Evolutionary conservation across 2,329 filamentous ascomycete genomes (phyloP).

Genomic region (Paraphoma chrysanthemicola): DNA sequence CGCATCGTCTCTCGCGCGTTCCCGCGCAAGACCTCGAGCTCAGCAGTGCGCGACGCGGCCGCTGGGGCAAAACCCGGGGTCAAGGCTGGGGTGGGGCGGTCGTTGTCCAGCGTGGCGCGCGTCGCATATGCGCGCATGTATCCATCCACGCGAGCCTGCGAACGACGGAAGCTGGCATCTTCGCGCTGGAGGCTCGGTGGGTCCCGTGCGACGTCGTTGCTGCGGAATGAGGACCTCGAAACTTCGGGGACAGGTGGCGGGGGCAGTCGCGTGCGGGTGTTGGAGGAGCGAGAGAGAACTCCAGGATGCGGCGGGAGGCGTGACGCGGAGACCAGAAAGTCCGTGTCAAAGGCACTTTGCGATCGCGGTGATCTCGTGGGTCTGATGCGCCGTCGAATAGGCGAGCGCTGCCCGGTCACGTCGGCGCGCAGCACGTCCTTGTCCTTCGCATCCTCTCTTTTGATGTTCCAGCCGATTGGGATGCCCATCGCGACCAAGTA

Average conservation of each 20-base stretch:
- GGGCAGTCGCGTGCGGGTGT: conserved; percentile 29
- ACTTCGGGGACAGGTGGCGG: conserved; percentile 46
- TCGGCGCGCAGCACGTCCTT: conserved; percentile 59
- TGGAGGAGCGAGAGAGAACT: conserved; percentile 21
- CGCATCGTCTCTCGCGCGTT: conserved; percentile 7
- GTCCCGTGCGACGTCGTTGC: conserved; percentile 20
- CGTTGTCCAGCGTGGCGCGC: conserved; percentile 14
- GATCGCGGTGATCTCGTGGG: conserved; percentile 29
- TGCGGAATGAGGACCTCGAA: conserved; percentile 22
- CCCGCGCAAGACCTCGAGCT: conserved; percentile 5
- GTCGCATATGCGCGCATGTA: conserved; percentile 21
- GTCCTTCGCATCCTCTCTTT: conserved; percentile 55
- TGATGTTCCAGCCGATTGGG: conserved; percentile 57
- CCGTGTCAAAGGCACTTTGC: conserved; percentile 22
- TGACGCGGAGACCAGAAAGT: conserved; percentile 19
- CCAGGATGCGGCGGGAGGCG: conserved; percentile 19
- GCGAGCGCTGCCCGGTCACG: conserved; percentile 61
- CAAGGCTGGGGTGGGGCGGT: conserved; percentile 34
- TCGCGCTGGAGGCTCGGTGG: conserved; percentile 20
- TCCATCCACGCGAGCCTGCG: conserved; percentile 15
- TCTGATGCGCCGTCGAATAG: conserved; percentile 61
- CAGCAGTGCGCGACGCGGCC: conserved; percentile 17
- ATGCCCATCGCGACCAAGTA: conserved; percentile 53
- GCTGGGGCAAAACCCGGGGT: conserved; percentile 47
- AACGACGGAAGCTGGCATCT: conserved; percentile 17